Conservation (phyloP, 495 filamentous ascomycete genomes). For the Aspergillus indologenus region DNA sequence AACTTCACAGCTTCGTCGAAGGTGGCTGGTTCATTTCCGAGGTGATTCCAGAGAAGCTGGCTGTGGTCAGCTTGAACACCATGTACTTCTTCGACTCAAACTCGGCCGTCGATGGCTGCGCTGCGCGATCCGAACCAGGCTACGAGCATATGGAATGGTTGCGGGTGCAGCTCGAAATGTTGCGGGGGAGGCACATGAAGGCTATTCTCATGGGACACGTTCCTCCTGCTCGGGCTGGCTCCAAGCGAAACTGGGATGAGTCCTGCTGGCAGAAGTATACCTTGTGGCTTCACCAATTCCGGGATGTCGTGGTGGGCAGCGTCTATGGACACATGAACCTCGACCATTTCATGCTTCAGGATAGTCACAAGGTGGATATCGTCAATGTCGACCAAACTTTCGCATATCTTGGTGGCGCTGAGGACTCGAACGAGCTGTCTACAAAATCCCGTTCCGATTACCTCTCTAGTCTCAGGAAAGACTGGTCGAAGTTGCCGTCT, state of each 20-base stretch:
- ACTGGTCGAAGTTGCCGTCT: conserved; percentile 72
- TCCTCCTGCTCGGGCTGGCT: conserved; percentile 77
- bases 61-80: conserved; percentile 94
- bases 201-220: conserved; percentile 94
- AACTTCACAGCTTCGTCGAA: conserved; percentile 85
- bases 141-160: conserved; percentile 97
- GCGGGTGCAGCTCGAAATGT: conserved; percentile 79
- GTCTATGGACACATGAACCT: conserved; percentile 98
- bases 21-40: conserved; percentile 95
- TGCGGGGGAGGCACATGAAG: conserved; percentile 85
- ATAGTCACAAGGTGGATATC: conserved; percentile 70
- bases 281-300: conserved; percentile 82
- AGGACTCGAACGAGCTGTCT: conserved; percentile 43
- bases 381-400: conserved; percentile 18
- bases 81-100: conserved; percentile 95
- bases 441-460: conserved; percentile 70
- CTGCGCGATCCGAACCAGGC: conserved; percentile 70
- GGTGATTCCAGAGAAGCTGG: conserved; percentile 81
- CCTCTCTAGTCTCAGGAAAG: conserved; percentile 69
- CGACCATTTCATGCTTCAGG: conserved; percentile 94
- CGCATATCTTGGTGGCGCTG: conserved; percentile 7
- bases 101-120: conserved; percentile 86
- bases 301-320: conserved; percentile 78
- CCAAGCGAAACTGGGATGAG: conserved; percentile 86
- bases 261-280: conserved; percentile 99